These are phyloP conservation scores for Fraxinus excelsior DNA, from an alignment of 257 asterid genomes.

Conservation along the genomic window DNA sequence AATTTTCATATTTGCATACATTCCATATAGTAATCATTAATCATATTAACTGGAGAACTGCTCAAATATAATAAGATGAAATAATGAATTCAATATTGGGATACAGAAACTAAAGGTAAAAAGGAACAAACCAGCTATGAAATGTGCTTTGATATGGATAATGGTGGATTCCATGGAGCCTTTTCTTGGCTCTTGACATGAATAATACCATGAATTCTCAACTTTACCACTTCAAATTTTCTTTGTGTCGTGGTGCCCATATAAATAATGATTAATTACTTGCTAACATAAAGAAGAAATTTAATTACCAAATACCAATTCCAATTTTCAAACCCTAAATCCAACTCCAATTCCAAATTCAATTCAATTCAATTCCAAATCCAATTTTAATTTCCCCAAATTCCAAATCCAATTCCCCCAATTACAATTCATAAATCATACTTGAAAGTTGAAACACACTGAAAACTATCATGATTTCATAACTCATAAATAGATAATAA, in stretches of 20 bases:
- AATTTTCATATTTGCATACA: conserved; percentile 3
- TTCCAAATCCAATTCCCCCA: no score
- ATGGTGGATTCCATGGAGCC: conserved; percentile 52
- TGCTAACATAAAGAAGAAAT: no score
- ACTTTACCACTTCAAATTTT: neutral
- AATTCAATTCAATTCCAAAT: no score
- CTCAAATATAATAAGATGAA: neutral
- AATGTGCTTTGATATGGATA: conserved; percentile 75
- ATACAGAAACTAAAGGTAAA: neutral
- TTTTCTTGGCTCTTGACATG: conserved; percentile 43
- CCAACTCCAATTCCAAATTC: no score
- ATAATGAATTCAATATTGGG: neutral
- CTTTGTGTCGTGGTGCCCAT: neutral
- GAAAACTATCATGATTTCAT: no score
- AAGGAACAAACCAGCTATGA: conserved; percentile 44
- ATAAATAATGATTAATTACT: neutral
- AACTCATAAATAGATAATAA: no score
- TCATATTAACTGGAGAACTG: neutral
- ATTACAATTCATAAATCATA: no score
- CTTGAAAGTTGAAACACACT: no score
- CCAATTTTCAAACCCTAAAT: no score
- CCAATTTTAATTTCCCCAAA: no score
- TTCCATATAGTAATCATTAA: neutral
- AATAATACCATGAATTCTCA: conserved; percentile 32
- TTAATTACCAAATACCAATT: no score